Evolutionary conservation across 2,329 filamentous ascomycete species (phyloP).

Genomic region (Leptographium lundbergii): DNA sequence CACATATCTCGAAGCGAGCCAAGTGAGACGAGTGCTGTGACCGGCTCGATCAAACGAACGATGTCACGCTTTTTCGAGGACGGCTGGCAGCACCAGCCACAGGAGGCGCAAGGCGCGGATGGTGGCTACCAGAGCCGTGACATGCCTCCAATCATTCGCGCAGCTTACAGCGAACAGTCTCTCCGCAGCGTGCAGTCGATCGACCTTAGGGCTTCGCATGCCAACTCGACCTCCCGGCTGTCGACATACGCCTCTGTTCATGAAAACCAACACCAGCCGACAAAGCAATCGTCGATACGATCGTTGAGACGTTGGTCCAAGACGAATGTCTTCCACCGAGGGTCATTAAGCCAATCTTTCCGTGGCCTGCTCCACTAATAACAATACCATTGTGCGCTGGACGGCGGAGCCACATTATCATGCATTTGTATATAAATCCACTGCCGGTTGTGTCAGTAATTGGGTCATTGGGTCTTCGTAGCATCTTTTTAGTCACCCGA

Average conservation of each 20-base stretch:
- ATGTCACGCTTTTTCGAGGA: not conserved
- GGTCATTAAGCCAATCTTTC: slow-evolving; percentile 26
- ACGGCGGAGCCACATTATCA: not conserved
- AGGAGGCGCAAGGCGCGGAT: not conserved
- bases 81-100: not conserved
- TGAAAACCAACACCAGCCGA: slow-evolving; percentile 14
- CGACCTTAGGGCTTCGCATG: not conserved
- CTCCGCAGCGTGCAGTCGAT: not conserved
- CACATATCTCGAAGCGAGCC: not conserved
- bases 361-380: slow-evolving; percentile 12
- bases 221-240: not conserved
- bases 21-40: not conserved
- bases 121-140: not conserved
- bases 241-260: slow-evolving; percentile 15
- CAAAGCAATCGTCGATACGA: slow-evolving; percentile 12
- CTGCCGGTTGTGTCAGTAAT: not conserved
- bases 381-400: not conserved
- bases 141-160: not conserved
- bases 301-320: slow-evolving; percentile 24
- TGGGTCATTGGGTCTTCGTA: too few relatives aligned
- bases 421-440: not conserved
- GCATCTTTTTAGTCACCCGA: not conserved
- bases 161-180: not conserved
- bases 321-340: slow-evolving; percentile 23
- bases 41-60: not conserved